Percentiles rank a stretch among this genome's conserved stretches.
Evolutionary conservation across 139 green algal species (phyloP).

Genomic region (Volvox africanus): DNA sequence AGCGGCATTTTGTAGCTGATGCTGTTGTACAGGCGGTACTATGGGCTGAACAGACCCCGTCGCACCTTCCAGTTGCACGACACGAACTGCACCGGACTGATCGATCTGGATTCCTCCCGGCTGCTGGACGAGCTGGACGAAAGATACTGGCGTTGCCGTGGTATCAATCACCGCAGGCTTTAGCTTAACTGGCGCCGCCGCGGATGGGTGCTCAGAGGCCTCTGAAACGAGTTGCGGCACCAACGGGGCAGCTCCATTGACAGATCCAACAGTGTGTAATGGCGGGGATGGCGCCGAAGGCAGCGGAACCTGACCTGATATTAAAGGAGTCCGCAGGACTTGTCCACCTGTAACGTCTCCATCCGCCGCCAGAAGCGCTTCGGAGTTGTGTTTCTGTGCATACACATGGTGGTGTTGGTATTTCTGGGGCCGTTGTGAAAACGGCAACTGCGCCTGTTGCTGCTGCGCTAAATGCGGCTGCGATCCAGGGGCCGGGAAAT

Average conservation of each 20-base stretch:
- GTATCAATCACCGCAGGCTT: background rate
- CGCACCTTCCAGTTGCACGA: background rate
- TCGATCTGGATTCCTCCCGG: background rate
- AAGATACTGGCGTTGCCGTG: background rate
- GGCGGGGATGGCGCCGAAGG: background rate
- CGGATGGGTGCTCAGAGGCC: background rate
- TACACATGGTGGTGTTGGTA: background rate
- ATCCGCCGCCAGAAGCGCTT: background rate
- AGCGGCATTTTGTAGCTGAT: background rate
- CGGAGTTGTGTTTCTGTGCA: background rate
- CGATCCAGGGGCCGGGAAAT: background rate
- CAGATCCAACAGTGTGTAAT: background rate
- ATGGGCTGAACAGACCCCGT: background rate
- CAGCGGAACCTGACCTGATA: background rate
- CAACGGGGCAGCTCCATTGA: too few species aligned
- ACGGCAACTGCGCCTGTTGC: background rate
- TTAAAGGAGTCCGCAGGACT: background rate
- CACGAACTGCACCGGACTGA: background rate
- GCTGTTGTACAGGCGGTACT: background rate
- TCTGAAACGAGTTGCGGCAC: background rate
- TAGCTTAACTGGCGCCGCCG: background rate
- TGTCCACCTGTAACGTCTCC: background rate
- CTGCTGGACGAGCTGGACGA: constrained; percentile 20
- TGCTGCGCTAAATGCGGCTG: background rate
- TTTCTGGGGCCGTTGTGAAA: background rate